Base-by-base conservation (phyloP, 805 yeast genomes). In the Candida awuae region DNA sequence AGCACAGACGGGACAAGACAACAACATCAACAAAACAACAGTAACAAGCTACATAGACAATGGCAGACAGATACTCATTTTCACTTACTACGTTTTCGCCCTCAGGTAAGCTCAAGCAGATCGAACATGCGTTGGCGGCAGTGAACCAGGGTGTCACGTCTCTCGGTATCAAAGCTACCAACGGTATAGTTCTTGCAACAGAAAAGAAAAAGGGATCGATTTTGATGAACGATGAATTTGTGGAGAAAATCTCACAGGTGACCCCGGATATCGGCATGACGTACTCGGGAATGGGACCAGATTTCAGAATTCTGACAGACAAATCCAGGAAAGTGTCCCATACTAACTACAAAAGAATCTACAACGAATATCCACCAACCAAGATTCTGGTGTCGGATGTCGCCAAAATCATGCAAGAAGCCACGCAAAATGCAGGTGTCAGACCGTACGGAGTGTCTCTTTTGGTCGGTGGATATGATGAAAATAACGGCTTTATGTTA, bases 211-310 rank as follows among this genome's bases (percentile, higher is more conserved):
- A 90, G 23, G 71, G 80, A 34, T 85, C 96, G 8, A 70, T 83
- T 12, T 71, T 92, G 46, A 75, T 86, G 38, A 79, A 84, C 49
- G 65, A 75, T 26, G 94, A 83, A 35, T 73, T 85, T 36, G 70
- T 83, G 42, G 71, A 81, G 37, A 92, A 92, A 58, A 79, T 92
- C 28, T 81, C 84, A 35, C 63, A 75, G 45, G 75, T 92, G 54
- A 87, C 98, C 4, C 97, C 98, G 27, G 87, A 92, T 58, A 84
- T 90, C 52, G 98, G 97, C 42, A 86, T 92, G 73, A 88, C 94
- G 4, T 92, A 92, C 63, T 73, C 95, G 6, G 99, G 99, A 15
- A 88, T 92, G 97, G 97, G 97, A 19, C 98, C 99, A 17, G 99
- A 92, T 61, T 92, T 84, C 67, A 74, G 99, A 48, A 95, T 92